Evolutionary conservation across 345 rosid species (phyloP), one percentile per base, ranked within the genome.

Genomic region (Murraya koenigii): DNA sequence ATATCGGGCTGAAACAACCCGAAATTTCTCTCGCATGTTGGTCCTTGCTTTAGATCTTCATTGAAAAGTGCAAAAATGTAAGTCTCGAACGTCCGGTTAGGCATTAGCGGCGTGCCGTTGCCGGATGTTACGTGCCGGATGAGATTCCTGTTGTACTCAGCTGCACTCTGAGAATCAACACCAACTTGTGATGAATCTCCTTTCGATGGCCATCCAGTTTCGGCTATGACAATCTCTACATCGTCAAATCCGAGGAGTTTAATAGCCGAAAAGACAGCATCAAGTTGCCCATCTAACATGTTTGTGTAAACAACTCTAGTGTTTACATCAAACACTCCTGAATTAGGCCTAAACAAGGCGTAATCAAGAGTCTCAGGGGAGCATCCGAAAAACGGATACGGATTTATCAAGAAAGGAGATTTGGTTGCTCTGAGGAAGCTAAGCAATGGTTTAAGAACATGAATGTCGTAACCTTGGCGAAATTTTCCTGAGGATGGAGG

Each of bases 241-340:
- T 93, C 98, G 3, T 80, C 25, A 35, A 88, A 93, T 1, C 93
- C 99, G 2, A 92, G 73, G 15, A 78, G 56, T 73, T 88, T 91
- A 87, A 95, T 86, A 14, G 99, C 96, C 2, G 96, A 91, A 52
- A 78, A 92, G 10, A 95, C 96, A 0, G 98, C 92, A 69, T 95
- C 99, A 2, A 93, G 86, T 73, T 95, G 99, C n/a, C 89, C 99
- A 38, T 95, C 97, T 26, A 95, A 60, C 98, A 95, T 93, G 82
- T 90, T 95, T 0, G 91, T 90, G 86, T 93, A 93, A 3, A 59
- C 55, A 35, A 87, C 83, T 66, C 82, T 85, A 1, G 96, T 84
- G 33, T 77, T 75, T 5, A 81, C 80, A 33, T 95, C 99, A 8
- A 83, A 9, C 32, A 88, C 88, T 20, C 96, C 97, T 1, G 84